Evolutionary conservation across 2,329 filamentous ascomycete species (phyloP).

Genomic region (Hyphodiscus sp.): DNA sequence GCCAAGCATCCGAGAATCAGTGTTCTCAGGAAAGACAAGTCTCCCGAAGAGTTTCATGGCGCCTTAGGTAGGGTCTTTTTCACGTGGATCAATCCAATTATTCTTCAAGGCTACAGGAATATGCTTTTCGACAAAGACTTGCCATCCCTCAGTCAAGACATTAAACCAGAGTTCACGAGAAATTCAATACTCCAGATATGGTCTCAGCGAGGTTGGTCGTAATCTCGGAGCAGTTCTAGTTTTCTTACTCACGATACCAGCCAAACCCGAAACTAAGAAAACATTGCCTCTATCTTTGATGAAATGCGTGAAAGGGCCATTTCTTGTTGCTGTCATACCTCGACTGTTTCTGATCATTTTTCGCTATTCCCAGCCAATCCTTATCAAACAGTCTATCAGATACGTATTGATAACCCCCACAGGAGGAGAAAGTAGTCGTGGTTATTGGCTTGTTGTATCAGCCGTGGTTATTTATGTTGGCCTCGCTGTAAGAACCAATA

Average conservation of each 20-base stretch:
- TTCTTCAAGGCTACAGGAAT: conserved; percentile 14
- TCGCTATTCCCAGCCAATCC: conserved; percentile 35
- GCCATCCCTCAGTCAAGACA: conserved; percentile 12
- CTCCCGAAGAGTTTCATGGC: conserved; percentile 14
- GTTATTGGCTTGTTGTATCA: conserved; percentile 29
- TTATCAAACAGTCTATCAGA: conserved; percentile 34
- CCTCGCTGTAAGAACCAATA: conserved; percentile 30
- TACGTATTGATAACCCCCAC: conserved; percentile 20
- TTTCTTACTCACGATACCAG: conserved; percentile 8
- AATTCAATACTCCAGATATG: conserved; percentile 11
- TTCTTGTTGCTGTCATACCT: conserved; percentile 30
- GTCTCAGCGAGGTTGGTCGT: conserved; percentile 14
- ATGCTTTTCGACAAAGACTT: conserved; percentile 16
- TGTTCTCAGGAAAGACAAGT: neutral
- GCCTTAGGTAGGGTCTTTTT: conserved; percentile 15
- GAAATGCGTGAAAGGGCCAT: conserved; percentile 24
- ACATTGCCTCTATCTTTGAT: conserved; percentile 30
- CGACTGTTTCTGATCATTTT: conserved; percentile 35
- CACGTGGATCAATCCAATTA: conserved; percentile 21
- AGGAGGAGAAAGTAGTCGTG: conserved; percentile 6
- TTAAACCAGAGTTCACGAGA: conserved; percentile 13
- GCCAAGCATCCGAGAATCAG: conserved; percentile 5
- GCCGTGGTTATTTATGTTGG: conserved; percentile 33
- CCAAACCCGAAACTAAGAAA: conserved; percentile 18
- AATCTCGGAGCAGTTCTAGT: neutral